Conservation (phyloP, 345 rosid genomes). For the Eucalyptus cloeziana region DNA sequence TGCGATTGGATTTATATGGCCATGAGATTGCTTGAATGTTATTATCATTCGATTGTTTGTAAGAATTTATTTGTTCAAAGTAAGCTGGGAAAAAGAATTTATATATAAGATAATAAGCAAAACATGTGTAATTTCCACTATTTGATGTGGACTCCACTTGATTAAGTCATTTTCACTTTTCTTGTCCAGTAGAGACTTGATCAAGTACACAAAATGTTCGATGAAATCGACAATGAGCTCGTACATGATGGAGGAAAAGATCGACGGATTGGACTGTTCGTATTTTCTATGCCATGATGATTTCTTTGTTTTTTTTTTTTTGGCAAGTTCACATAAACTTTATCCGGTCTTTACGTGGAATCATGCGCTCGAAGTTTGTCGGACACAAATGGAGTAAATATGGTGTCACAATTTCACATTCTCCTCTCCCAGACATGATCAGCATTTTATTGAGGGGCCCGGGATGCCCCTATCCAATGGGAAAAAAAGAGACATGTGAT, state of each 20-base stretch:
- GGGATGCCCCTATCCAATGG: not conserved
- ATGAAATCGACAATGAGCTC: not conserved
- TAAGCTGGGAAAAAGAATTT: fast-evolving
- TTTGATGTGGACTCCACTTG: not conserved
- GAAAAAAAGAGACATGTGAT: not conserved
- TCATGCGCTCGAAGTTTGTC: not conserved
- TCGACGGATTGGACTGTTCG: fast-evolving
- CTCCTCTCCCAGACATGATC: not conserved
- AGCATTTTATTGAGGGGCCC: not conserved
- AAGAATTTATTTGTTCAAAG: not conserved
- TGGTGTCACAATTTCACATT: not conserved
- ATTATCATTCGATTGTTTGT: not conserved
- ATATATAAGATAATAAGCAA: not conserved
- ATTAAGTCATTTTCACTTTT: not conserved
- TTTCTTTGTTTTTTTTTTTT: not conserved
- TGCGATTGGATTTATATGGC: fast-evolving
- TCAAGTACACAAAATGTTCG: not conserved
- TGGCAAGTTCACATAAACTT: not conserved
- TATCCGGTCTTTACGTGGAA: fast-evolving
- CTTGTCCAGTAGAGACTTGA: not conserved
- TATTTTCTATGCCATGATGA: not conserved
- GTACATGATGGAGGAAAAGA: not conserved
- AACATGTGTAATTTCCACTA: not conserved
- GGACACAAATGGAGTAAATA: not conserved
- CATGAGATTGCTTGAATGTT: not conserved